These are phyloP conservation scores for Saposhnikovia divaricata DNA, from an alignment of 129 eudicot genomes.

Conservation along the genomic window DNA sequence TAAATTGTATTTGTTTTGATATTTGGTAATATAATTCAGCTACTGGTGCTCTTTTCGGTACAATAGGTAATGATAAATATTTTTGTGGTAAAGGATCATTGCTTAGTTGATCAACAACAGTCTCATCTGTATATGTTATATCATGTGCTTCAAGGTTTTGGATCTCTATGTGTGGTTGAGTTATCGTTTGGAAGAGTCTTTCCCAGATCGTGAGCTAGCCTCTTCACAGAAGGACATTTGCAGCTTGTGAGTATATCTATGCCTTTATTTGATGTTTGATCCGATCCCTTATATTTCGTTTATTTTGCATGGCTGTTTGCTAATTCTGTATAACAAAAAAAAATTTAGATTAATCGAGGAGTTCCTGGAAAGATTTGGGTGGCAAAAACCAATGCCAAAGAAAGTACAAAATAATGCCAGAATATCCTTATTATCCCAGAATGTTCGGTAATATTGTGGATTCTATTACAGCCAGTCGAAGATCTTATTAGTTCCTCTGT, in stretches of 20 bases:
- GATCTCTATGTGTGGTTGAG: conserved; percentile 96
- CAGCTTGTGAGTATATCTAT: conserved; percentile 60
- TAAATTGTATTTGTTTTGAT: not conserved
- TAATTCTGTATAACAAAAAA: not conserved
- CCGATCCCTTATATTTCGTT: not conserved
- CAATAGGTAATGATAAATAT: not conserved
- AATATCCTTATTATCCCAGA: not conserved
- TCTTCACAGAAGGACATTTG: conserved; percentile 88
- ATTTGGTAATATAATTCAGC: not conserved
- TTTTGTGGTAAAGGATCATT: not conserved
- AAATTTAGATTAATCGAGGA: conserved; percentile 87
- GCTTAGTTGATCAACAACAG: not conserved
- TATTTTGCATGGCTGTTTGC: not conserved
- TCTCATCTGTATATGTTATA: not conserved
- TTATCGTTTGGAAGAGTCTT: conserved; percentile 73
- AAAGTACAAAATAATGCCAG: conserved; percentile 5
- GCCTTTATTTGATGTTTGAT: not conserved
- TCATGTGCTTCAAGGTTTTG: conserved; percentile 60
- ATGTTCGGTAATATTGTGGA: not conserved
- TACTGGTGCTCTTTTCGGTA: not conserved
- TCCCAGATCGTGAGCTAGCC: conserved; percentile 92
- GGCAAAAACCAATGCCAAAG: conserved; percentile 41
- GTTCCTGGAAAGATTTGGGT: conserved; percentile 67
- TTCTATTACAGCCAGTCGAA: not conserved
- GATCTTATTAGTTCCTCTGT: not conserved